phyloP scores from a whole-genome alignment of 306 rosid species.

The Albizia julibrissin region DNA sequence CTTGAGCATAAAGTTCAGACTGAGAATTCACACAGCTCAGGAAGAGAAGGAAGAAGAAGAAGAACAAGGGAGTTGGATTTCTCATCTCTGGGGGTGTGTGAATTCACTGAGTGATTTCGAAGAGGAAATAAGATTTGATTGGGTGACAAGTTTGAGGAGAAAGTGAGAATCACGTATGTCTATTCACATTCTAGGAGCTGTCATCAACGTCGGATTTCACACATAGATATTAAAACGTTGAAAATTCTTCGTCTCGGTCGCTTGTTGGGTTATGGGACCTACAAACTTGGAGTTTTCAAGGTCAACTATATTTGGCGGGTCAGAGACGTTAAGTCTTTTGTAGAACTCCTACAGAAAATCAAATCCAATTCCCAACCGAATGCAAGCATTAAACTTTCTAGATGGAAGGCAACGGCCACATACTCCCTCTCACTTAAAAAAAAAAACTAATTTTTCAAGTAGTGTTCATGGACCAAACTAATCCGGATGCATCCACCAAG shows the following conservation, averaged over 20 bases:
- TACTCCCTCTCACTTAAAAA: too few species aligned
- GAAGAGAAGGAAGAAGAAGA: slow-evolving; percentile 4
- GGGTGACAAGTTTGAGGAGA: neutral
- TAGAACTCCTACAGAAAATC: neutral
- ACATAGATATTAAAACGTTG: neutral
- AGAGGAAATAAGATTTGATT: neutral
- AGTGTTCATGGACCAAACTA: too few species aligned
- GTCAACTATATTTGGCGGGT: neutral
- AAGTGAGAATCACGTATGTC: neutral
- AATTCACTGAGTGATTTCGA: slow-evolving; percentile 3
- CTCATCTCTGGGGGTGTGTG: slow-evolving; percentile 28
- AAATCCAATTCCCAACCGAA: neutral
- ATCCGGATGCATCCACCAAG: too few species aligned
- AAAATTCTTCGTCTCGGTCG: neutral
- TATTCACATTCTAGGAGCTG: neutral
- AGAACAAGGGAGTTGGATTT: neutral
- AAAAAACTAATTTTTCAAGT: too few species aligned
- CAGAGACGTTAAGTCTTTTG: neutral
- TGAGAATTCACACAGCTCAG: slow-evolving; percentile 36
- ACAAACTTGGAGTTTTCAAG: neutral
- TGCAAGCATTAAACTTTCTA: neutral
- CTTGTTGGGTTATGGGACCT: neutral
- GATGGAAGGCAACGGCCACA: neutral
- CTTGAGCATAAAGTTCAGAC: slow-evolving; percentile 41
- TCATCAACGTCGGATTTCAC: neutral